Conservation (phyloP, 108 stramenopile species). For the Fragilaria crotonensis region DNA sequence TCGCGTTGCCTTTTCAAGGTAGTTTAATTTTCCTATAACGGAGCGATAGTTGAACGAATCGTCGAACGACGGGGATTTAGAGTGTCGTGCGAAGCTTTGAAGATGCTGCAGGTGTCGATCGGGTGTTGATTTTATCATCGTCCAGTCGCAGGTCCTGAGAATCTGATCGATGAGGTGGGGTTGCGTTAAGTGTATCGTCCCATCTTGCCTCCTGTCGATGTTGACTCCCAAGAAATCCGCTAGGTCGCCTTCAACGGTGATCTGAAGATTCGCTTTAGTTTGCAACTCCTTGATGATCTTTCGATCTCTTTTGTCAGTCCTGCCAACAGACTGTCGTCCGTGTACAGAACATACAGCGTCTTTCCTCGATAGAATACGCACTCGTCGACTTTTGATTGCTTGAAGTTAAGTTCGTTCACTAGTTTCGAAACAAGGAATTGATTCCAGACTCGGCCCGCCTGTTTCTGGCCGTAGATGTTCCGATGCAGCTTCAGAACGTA, state of each 20-base stretch:
- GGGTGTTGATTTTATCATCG: background rate
- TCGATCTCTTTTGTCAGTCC: slow-evolving; percentile 23
- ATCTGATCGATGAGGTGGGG: slow-evolving; percentile 38
- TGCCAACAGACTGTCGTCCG: slow-evolving; percentile 30
- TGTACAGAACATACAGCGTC: slow-evolving; percentile 33
- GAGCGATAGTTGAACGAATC: no score
- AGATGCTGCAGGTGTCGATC: no score
- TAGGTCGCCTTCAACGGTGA: slow-evolving; percentile 36
- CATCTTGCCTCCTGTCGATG: slow-evolving; percentile 14
- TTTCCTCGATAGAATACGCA: slow-evolving; percentile 36
- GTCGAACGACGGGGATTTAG: no score
- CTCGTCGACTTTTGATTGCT: slow-evolving; percentile 31
- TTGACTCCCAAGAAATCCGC: slow-evolving; percentile 46
- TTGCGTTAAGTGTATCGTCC: slow-evolving; percentile 27
- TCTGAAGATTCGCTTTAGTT: slow-evolving; percentile 7
- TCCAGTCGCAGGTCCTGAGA: slow-evolving; percentile 7
- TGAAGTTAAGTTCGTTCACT: slow-evolving; percentile 16
- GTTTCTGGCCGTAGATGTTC: background rate
- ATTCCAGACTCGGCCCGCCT: slow-evolving; percentile 5
- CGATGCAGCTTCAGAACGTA: slow-evolving; percentile 18
- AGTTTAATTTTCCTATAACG: no score
- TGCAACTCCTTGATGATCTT: slow-evolving; percentile 8
- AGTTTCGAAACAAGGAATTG: slow-evolving; percentile 7
- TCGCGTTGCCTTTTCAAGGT: no score
- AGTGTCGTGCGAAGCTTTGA: no score